Percentiles rank a stretch among this genome's conserved stretches.
phyloP scores from a whole-genome alignment of 116 monocot species.

The Iris pallida region DNA sequence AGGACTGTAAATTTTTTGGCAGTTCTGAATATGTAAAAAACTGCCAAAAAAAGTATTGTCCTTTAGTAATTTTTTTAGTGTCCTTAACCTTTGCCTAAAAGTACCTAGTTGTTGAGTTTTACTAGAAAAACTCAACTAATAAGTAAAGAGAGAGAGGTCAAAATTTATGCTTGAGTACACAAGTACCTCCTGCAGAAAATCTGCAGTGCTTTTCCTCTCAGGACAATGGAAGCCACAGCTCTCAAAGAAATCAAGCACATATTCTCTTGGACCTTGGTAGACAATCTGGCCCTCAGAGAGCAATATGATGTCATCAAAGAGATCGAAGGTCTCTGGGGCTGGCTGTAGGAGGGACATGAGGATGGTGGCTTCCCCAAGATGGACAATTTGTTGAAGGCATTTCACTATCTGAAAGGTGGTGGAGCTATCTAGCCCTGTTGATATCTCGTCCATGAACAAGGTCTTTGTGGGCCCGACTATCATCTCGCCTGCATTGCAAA shows the following conservation, averaged over 20 bases:
- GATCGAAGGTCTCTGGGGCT: constrained; percentile 63
- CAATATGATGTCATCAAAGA: constrained; percentile 67
- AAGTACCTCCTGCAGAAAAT: constrained; percentile 57
- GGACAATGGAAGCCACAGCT: constrained; percentile 59
- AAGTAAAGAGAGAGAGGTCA: no score
- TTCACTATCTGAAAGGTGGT: constrained; percentile 76
- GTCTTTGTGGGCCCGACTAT: constrained; percentile 60
- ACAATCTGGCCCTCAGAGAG: constrained; percentile 67
- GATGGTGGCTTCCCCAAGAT: constrained; percentile 55
- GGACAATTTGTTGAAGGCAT: constrained; percentile 55
- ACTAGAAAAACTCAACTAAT: no score
- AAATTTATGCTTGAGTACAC: neutral
- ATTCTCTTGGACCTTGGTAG: constrained; percentile 66
- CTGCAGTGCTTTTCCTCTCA: constrained; percentile 46
- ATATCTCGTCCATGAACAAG: constrained; percentile 85
- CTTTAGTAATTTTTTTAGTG: no score
- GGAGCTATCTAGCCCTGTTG: constrained; percentile 77
- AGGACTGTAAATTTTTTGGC: no score
- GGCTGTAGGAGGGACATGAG: constrained; percentile 80
- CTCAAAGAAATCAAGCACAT: constrained; percentile 58
- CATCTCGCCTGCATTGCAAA: constrained; percentile 50
- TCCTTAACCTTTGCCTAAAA: no score
- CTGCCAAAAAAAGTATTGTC: no score
- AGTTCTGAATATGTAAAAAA: no score
- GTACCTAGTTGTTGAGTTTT: no score